Evolutionary conservation across 2,329 filamentous ascomycete genomes (phyloP).

Genomic region (Colletotrichum sp.): DNA sequence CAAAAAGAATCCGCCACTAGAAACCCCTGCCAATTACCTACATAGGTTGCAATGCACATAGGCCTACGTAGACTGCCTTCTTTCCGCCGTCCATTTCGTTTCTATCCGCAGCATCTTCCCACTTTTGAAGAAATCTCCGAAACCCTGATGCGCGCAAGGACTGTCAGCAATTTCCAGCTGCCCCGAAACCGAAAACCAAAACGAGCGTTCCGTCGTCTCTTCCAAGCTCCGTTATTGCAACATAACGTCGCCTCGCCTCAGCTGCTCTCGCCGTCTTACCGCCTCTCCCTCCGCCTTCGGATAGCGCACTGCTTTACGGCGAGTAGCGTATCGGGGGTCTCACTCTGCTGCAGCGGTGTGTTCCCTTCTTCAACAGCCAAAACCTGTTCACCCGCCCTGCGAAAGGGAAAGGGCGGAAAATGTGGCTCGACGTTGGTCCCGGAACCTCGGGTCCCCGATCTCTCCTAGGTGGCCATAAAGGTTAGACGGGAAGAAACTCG

Average conservation of each 20-base stretch:
- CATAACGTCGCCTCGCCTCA: neutral
- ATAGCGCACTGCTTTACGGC: neutral
- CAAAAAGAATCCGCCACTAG: neutral
- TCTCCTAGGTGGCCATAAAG: neutral
- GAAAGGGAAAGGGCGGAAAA: neutral
- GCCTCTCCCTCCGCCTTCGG: neutral
- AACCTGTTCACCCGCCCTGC: neutral
- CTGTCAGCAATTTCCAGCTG: neutral
- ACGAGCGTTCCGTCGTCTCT: neutral
- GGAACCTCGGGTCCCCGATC: neutral
- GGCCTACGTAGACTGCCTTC: neutral
- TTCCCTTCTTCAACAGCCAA: neutral
- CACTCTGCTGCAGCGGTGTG: neutral
- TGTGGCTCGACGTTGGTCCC: neutral
- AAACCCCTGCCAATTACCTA: neutral
- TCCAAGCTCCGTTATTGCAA: neutral
- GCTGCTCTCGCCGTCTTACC: neutral
- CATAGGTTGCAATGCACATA: neutral
- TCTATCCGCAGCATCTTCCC: neutral
- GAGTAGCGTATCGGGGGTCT: neutral
- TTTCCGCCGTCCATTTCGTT: neutral
- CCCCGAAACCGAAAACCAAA: neutral
- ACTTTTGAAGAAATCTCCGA: conserved; percentile 4
- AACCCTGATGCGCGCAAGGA: conserved; percentile 7
- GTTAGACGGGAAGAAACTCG: neutral